Evolutionary conservation across 306 rosid species (phyloP).

Genomic region (Lagenaria siceraria): DNA sequence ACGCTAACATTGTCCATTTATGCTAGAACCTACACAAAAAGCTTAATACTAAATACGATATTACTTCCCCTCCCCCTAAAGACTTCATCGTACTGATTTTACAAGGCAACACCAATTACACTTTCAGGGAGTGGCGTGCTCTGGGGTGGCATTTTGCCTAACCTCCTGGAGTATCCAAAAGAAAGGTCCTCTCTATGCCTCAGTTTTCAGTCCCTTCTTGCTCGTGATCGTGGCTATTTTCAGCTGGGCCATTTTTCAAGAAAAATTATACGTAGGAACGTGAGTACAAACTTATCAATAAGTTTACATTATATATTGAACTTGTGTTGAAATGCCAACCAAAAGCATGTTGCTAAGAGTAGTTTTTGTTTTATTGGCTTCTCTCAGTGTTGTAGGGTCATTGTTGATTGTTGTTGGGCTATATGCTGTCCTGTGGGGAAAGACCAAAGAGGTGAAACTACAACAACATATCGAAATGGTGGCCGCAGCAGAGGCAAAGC

Average conservation of each 20-base stretch:
- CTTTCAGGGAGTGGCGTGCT: conserved; percentile 42
- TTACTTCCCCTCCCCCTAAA: background rate
- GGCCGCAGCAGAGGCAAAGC: background rate
- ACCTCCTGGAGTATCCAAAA: conserved; percentile 56
- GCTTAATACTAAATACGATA: background rate
- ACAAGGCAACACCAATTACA: background rate
- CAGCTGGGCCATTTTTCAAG: conserved; percentile 62
- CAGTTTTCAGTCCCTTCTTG: conserved; percentile 55
- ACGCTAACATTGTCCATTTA: background rate
- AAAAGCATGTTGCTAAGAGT: background rate
- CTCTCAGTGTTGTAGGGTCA: conserved; percentile 45
- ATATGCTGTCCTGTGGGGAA: conserved; percentile 71
- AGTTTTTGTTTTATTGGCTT: background rate
- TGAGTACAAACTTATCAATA: conserved; percentile 11
- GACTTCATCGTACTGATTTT: background rate
- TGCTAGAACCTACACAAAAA: background rate
- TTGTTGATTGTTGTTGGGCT: conserved; percentile 52
- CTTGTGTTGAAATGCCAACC: background rate
- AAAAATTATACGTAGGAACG: conserved; percentile 69
- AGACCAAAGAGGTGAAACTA: conserved; percentile 35
- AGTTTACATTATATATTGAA: background rate
- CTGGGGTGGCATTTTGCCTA: conserved; percentile 37
- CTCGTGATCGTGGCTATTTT: conserved; percentile 44
- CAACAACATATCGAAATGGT: background rate
- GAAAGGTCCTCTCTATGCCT: conserved; percentile 66